Base-by-base conservation (phyloP, 176 grass and related monocot species). In the Saccharum officinarum region DNA sequence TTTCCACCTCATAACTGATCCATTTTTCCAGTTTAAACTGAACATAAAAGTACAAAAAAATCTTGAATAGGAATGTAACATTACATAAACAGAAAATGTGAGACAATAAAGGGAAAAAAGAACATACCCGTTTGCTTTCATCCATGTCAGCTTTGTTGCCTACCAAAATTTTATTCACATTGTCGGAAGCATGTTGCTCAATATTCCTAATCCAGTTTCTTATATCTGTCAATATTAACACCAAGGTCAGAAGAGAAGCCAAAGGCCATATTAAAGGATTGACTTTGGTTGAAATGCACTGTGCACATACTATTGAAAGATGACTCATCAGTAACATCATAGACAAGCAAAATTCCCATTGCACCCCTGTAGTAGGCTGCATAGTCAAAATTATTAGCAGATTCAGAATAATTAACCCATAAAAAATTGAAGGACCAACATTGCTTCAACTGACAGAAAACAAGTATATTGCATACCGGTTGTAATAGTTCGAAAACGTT, bases 131-230 rank as follows among this genome's bases (percentile, higher is more conserved):
- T 90, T 89, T 92, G 77, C 91, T 92, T 81, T 92, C 87, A 84
- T 90, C 91, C 91, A 92, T 92, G 31, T 90, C 91, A 8, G 84
- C 91, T 70, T 92, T 92, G 81, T 92, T 90, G 30, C 87, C 91
- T 46, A 92, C 73, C 84, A 92, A 81, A 90, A 90, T 92, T 84
- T 92, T 92, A 38, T 84, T 90, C 9, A 92, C 87, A 28, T 87
- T 92, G 59, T 90, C 84, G 0, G 87, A 90, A 73, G 91, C 91
- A 85, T 90, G 91, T n/a, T 92, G 89, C 63, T 90, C 89, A 60
- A 87, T 90, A 75, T 90, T 90, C 68, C 84, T 71, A 23, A 90
- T 90, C 89, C 84, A 90, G 28, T 90, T 90, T 79, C 80, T 75
- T 75, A 87, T 90, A 64, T 90, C 89, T 87, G 71, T 38, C 34